Evolutionary conservation across 768 basidiomycete genomes (phyloP).

Genomic region (Leccinum disarticulatum): DNA sequence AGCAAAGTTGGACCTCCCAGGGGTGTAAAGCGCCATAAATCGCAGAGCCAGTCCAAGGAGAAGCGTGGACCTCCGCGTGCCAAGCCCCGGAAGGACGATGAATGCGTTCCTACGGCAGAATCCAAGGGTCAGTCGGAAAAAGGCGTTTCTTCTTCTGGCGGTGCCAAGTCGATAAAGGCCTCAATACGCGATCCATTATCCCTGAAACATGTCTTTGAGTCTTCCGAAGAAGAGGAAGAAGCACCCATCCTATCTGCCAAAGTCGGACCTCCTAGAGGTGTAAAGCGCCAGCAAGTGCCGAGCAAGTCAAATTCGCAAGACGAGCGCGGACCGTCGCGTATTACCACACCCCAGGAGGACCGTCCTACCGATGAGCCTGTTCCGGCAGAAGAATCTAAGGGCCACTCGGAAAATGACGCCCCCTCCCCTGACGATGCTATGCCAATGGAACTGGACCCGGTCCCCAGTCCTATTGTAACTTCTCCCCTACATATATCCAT

Average conservation of each 20-base stretch:
- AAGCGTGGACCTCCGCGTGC: slow-evolving; percentile 1
- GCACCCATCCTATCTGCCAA: background rate
- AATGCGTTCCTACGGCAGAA: background rate
- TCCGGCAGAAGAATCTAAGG: background rate
- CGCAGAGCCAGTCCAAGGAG: background rate
- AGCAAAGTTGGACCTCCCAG: slow-evolving; percentile 33
- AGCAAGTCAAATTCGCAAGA: background rate
- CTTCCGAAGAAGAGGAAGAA: background rate
- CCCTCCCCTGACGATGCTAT: background rate
- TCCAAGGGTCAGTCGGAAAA: background rate
- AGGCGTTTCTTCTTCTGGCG: background rate
- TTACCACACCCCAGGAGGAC: background rate
- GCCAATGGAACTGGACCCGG: background rate
- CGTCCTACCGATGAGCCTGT: background rate
- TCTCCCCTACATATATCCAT: slow-evolving; percentile 8
- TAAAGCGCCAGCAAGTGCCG: background rate
- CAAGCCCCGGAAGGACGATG: background rate
- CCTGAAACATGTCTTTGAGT: background rate
- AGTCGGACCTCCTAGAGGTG: background rate
- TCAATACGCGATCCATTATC: background rate
- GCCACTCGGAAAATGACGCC: background rate
- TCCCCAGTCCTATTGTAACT: background rate
- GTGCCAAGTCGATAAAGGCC: background rate
- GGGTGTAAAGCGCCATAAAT: slow-evolving; percentile 14
- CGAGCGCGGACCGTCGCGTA: background rate